phyloP scores from a whole-genome alignment of 108 stramenopile species.

The Cylindrotheca fusiformis region DNA sequence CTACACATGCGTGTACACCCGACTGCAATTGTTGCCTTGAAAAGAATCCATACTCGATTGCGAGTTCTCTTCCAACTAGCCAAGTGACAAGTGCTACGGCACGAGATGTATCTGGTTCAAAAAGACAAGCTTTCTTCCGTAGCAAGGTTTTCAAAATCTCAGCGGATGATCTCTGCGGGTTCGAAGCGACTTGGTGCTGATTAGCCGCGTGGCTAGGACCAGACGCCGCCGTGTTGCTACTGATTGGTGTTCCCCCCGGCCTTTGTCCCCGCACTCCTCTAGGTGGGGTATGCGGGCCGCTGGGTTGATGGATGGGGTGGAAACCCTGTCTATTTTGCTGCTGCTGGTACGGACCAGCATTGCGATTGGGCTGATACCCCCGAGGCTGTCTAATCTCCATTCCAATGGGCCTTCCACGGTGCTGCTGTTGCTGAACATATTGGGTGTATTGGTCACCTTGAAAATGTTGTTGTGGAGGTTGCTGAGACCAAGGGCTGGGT shows the following conservation, averaged over 20 bases:
- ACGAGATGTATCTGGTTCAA: conserved; percentile 83
- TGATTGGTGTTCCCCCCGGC: conserved; percentile 3
- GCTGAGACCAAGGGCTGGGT: not conserved
- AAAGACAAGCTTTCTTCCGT: conserved; percentile 87
- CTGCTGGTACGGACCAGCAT: not conserved
- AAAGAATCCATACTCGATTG: conserved; percentile 73
- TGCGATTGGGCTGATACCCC: not conserved
- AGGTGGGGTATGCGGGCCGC: conserved; percentile 10
- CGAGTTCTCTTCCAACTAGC: conserved; percentile 79
- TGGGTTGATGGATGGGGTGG: not conserved
- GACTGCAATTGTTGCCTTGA: conserved; percentile 84
- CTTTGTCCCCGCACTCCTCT: conserved; percentile 3
- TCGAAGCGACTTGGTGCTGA: conserved; percentile 16
- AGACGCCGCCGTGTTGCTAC: conserved; percentile 5
- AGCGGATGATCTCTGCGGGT: conserved; percentile 46
- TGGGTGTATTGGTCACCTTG: conserved; percentile 10
- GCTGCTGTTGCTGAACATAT: conserved; percentile 23
- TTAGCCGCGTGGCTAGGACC: conserved; percentile 7
- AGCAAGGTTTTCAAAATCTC: conserved; percentile 86
- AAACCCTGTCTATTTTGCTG: not conserved
- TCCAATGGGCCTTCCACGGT: not conserved
- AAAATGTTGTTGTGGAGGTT: not conserved
- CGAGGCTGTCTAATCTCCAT: not conserved
- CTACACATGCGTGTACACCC: conserved; percentile 81
- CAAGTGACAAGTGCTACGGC: conserved; percentile 84